A percentile compares a stretch with the other conserved stretches of the same genome.
Conservation (phyloP, 139 green algal species). For the Yamagishiella unicocca region DNA sequence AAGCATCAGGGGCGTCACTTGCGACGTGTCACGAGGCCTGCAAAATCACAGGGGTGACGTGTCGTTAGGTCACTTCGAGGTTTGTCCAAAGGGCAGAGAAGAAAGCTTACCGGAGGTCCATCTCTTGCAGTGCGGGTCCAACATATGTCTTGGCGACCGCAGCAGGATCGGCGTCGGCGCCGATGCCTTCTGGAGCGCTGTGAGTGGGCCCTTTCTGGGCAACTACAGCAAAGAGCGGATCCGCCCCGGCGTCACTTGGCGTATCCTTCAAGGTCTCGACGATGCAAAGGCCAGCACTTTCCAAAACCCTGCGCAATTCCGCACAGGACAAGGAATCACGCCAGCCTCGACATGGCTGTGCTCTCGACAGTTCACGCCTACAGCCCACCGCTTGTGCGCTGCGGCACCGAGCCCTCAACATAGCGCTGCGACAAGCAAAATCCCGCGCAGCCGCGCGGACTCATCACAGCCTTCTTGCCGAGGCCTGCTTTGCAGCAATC, state of each 20-base stretch:
- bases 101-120: neutral
- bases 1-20: neutral
- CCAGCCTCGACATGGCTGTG: no score
- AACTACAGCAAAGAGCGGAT: constrained; percentile 4
- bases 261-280: neutral
- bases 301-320: neutral
- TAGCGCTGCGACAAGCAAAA: no score
- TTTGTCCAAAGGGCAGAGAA: no score
- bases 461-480: no score
- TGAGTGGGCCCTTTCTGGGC: neutral
- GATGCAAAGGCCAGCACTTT: neutral
- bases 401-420: no score
- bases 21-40: neutral
- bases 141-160: neutral
- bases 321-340: no score
- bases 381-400: no score
- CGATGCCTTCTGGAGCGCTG: neutral
- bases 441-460: no score
- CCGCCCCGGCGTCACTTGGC: no score
- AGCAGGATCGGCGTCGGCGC: neutral
- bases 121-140: neutral
- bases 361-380: no score
- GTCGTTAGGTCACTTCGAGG: no score
- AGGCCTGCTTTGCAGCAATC: no score
- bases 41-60: neutral